These are phyloP conservation scores for sorghum (Sorghum bicolor) DNA, from an alignment of 176 grass and related monocot species.

Conservation along the genomic window Sorghum_bicolor_NCBIv3 NC_012873.2:57751501-57752000, in stretches of 20 bases:
- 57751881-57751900: slow-evolving; percentile 16
- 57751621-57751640: too few relatives aligned
- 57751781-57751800: neutral
- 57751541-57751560: too few relatives aligned
- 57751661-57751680: neutral
- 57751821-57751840: neutral
- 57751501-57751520: too few relatives aligned
- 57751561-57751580: too few relatives aligned
- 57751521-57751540: too few relatives aligned
- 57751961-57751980: neutral
- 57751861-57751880: slow-evolving; percentile 34
- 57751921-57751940: neutral
- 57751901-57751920: neutral
- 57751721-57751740: neutral
- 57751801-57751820: slow-evolving; percentile 5
- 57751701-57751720: neutral
- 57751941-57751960: neutral
- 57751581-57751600: too few relatives aligned
- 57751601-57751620: too few relatives aligned
- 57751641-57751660: neutral
- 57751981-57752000: neutral
- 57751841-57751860: neutral
- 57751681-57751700: too few relatives aligned
- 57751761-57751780: neutral
- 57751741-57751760: neutral